Conservation (phyloP, 176 grass and related monocot species). For the Metroxylon sagu region DNA sequence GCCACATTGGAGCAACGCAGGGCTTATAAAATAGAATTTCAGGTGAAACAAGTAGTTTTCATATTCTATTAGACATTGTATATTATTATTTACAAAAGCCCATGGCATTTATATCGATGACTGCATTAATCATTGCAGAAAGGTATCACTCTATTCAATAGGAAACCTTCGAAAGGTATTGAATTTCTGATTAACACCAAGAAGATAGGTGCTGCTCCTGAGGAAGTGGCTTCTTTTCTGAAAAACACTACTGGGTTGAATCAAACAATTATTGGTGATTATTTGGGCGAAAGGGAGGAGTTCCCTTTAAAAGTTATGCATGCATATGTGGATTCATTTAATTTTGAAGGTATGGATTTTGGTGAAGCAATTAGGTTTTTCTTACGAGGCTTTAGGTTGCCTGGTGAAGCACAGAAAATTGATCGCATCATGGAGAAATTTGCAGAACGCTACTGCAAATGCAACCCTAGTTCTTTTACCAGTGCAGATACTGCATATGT, state of each 20-base stretch:
- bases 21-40: constrained; percentile 86
- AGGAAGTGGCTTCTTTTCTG: constrained; percentile 77
- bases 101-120: too few species aligned
- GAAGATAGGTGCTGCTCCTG: constrained; percentile 68
- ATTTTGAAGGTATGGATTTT: constrained; percentile 85
- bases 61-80: too few species aligned
- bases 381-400: constrained; percentile 84
- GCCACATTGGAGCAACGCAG: constrained; percentile 75
- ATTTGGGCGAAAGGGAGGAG: constrained; percentile 92
- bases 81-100: too few species aligned
- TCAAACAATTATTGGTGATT: constrained; percentile 82
- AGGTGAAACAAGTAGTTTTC: constrained; percentile 32
- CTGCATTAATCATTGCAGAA: constrained; percentile 44
- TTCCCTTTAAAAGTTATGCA: constrained; percentile 97
- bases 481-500: constrained; percentile 98
- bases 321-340: constrained; percentile 87
- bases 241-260: constrained; percentile 70
- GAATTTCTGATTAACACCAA: constrained; percentile 84
- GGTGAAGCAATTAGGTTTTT: constrained; percentile 89
- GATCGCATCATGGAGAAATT: constrained; percentile 99
- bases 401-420: constrained; percentile 99
- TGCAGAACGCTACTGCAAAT: constrained; percentile 93
- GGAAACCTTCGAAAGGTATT: constrained; percentile 91
- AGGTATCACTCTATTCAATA: constrained; percentile 87
- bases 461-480: constrained; percentile 72